A percentile compares a stretch with the other conserved stretches of the same genome.
Evolutionary conservation across 2,329 filamentous ascomycete genomes (phyloP).

Genomic region (Curvularia sp.): DNA sequence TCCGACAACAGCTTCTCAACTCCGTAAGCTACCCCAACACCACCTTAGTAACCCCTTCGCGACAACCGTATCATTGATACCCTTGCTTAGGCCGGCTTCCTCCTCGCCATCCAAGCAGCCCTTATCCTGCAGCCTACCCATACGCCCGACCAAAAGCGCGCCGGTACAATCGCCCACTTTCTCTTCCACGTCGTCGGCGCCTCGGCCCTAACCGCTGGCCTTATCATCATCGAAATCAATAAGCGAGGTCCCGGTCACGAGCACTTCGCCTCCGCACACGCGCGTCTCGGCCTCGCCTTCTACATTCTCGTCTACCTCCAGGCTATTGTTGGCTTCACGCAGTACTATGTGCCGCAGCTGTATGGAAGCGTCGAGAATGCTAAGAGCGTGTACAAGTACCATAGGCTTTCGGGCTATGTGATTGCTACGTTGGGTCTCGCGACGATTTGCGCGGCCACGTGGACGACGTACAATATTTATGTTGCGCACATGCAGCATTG

Average conservation of each 20-base stretch:
- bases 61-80: slow-evolving; percentile 28
- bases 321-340: slow-evolving; percentile 79
- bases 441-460: slow-evolving; percentile 76
- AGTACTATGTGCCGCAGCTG: slow-evolving; percentile 76
- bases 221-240: slow-evolving; percentile 81
- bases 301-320: slow-evolving; percentile 75
- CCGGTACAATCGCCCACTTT: slow-evolving; percentile 71
- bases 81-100: slow-evolving; percentile 63
- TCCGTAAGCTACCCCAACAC: slow-evolving; percentile 46
- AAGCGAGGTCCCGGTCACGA: slow-evolving; percentile 72
- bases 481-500: slow-evolving; percentile 77
- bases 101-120: slow-evolving; percentile 79
- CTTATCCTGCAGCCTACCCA: slow-evolving; percentile 88
- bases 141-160: slow-evolving; percentile 74
- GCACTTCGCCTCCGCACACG: slow-evolving; percentile 84
- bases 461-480: slow-evolving; percentile 75
- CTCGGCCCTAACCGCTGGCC: slow-evolving; percentile 67
- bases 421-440: slow-evolving; percentile 73
- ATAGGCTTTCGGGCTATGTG: slow-evolving; percentile 78
- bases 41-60: slow-evolving; percentile 16
- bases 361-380: slow-evolving; percentile 83
- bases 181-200: slow-evolving; percentile 72
- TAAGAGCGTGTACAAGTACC: slow-evolving; percentile 88
- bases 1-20: slow-evolving; percentile 58
- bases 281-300: slow-evolving; percentile 79